phyloP scores from a whole-genome alignment of 495 filamentous ascomycete genomes.

The Penicillium coffeae region DNA sequence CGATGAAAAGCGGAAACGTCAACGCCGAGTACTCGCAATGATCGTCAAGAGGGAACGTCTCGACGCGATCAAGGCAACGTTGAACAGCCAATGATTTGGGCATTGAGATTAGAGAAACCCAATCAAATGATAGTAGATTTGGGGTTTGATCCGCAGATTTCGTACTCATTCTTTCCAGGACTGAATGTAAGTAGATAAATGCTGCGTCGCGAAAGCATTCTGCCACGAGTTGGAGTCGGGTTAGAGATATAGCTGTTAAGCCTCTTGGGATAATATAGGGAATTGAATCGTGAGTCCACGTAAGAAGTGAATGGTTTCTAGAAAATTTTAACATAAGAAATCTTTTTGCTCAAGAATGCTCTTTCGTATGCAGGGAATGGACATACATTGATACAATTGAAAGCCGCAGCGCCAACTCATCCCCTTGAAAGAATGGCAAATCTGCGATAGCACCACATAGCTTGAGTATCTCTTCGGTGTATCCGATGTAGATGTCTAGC shows the following conservation, averaged over 20 bases:
- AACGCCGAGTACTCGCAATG: constrained; percentile 44
- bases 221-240: constrained; percentile 40
- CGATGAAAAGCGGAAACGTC: constrained; percentile 43
- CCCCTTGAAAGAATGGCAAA: constrained; percentile 25
- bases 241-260: constrained; percentile 25
- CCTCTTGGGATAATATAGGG: constrained; percentile 34
- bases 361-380: not conserved
- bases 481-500: constrained; percentile 44
- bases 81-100: constrained; percentile 30
- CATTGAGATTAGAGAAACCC: constrained; percentile 21
- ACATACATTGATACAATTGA: constrained; percentile 34
- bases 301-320: constrained; percentile 37
- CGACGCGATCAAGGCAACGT: constrained; percentile 27
- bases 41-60: constrained; percentile 28
- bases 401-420: constrained; percentile 22
- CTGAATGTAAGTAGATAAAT: constrained; percentile 43
- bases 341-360: not conserved
- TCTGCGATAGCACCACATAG: constrained; percentile 37
- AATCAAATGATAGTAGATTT: not conserved
- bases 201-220: constrained; percentile 44
- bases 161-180: constrained; percentile 28
- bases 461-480: constrained; percentile 42
- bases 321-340: not conserved
- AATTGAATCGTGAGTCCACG: constrained; percentile 32
- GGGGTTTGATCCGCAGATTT: not conserved